These are phyloP conservation scores for Cyanodermella asteris DNA, from an alignment of 2,329 filamentous ascomycete genomes.

Conservation along the genomic window DNA sequence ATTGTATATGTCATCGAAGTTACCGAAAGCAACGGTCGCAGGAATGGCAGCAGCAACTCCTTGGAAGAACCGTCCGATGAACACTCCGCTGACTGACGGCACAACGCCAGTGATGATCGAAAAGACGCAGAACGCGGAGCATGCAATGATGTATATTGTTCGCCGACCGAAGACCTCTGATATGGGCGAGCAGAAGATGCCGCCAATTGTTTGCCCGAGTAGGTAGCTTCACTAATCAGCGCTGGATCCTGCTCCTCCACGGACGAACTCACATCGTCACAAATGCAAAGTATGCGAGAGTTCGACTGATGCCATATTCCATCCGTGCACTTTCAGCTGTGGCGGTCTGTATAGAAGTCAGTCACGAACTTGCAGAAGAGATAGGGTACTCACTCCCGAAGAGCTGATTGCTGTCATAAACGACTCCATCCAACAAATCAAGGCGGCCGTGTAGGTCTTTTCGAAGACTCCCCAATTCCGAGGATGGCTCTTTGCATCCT, in stretches of 20 bases:
- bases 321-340: no score
- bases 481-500: no score
- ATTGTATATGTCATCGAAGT: slow-evolving; percentile 29
- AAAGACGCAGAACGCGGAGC: slow-evolving; percentile 12
- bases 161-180: slow-evolving; percentile 19
- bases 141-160: slow-evolving; percentile 14
- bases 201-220: slow-evolving; percentile 16
- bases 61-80: slow-evolving; percentile 21
- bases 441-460: background rate
- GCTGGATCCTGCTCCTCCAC: no score
- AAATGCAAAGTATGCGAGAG: no score
- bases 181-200: slow-evolving; percentile 16
- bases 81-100: slow-evolving; percentile 15
- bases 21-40: slow-evolving; percentile 24
- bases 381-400: no score
- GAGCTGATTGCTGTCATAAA: no score
- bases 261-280: no score
- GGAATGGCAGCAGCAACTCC: slow-evolving; percentile 26
- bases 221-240: no score
- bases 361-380: no score
- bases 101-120: slow-evolving; percentile 18
- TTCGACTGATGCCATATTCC: no score
- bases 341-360: no score
- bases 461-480: no score
- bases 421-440: background rate